Evolutionary conservation across 768 basidiomycete species (phyloP), one percentile per base, ranked within the genome.

Genomic region (Amanita pallidorosea): DNA sequence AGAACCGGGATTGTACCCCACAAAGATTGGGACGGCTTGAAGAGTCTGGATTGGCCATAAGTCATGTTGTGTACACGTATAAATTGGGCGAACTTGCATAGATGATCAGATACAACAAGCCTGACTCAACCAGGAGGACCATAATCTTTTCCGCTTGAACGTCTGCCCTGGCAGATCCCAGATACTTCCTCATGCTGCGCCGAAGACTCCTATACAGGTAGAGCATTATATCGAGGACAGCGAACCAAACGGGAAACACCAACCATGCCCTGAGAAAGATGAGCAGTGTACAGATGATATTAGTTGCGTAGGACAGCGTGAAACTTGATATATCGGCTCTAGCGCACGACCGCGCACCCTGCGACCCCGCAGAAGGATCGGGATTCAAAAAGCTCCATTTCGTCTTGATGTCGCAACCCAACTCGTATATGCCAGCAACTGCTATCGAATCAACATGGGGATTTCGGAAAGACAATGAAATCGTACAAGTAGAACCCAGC

Each of bases 11-110:
- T 56, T 59, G 34, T 63, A 54, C 15, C 58, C 60, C 4, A 58
- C 61, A 18, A 61, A 64, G 38, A 66, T 64, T 12, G 62, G 63
- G 15, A 63, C 54, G 4, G 63, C 62, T 60, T 63, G 63, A 9
- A 65, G 54, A 1, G 62, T 63, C 63, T 62, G 45, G 15, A 25
- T 2, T n/a, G 35, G 9, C 31, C 46, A 6, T 53, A 29, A 49
- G 36, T 29, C 7, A 42, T 22, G 17, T 20, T 44, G 17, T 44
- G 17, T 25, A 8, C 11, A 12, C 23, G 27, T 8, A 11, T 42
- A 18, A 36, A 20, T 15, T 23, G 31, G 15, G n/a, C 8, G 25
- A 50, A 3, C 51, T 37, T 17, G 63, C 64, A 42, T 64, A 65
- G 49, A 64, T 52, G 7, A 57, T 56, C 31, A 65, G 50, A 44